Conservation (phyloP, 2,329 filamentous ascomycete species). For the Aurifilum marmelostoma region DNA sequence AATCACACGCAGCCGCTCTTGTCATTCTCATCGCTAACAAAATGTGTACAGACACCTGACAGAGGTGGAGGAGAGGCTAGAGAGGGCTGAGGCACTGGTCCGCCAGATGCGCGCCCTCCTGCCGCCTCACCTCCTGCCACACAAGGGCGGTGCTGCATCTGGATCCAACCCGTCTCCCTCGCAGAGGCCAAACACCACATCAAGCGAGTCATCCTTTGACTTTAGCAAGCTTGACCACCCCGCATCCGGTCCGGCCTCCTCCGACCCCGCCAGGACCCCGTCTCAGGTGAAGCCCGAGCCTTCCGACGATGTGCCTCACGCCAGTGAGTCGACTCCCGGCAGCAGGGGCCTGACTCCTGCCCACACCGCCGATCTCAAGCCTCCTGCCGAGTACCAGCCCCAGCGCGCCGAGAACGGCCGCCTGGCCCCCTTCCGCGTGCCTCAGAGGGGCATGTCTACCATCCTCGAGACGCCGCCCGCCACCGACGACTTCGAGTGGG, state of each 20-base stretch:
- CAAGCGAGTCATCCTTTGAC: slow-evolving; percentile 28
- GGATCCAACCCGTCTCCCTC: slow-evolving; percentile 11
- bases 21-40: slow-evolving; percentile 23
- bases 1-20: background rate
- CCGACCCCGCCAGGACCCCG: slow-evolving; percentile 18
- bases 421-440: slow-evolving; percentile 30
- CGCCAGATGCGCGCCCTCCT: slow-evolving; percentile 37
- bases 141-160: slow-evolving; percentile 29
- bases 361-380: slow-evolving; percentile 21
- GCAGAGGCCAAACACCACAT: slow-evolving; percentile 18
- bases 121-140: slow-evolving; percentile 34
- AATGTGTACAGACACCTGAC: slow-evolving; percentile 42
- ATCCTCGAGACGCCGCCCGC: slow-evolving; percentile 39
- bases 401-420: slow-evolving; percentile 19
- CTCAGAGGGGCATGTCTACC: slow-evolving; percentile 29
- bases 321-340: slow-evolving; percentile 22
- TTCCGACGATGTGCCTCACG: slow-evolving; percentile 25
- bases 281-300: slow-evolving; percentile 28
- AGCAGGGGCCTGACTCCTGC: slow-evolving; percentile 14
- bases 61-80: slow-evolving; percentile 47
- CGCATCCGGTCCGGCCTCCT: slow-evolving; percentile 19
- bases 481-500: slow-evolving; percentile 44
- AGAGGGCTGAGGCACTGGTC: slow-evolving; percentile 39
- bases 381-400: slow-evolving; percentile 17
- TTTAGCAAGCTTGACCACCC: slow-evolving; percentile 29